Evolutionary conservation across 2,329 filamentous ascomycete genomes (phyloP).

Genomic region (Stagonosporopsis cucurbitacearum): DNA sequence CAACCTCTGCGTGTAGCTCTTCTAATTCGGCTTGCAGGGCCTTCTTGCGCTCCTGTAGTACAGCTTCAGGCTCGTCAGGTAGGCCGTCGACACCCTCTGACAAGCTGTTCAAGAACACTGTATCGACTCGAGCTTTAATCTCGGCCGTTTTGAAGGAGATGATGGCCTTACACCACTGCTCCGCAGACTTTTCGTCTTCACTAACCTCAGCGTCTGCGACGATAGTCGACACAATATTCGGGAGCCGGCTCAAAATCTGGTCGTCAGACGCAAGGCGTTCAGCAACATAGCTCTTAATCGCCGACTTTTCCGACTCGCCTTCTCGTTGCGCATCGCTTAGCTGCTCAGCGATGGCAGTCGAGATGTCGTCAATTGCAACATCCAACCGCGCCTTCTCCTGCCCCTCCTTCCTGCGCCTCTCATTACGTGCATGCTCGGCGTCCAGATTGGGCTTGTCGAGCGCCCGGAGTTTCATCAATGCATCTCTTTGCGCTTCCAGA

Average conservation of each 20-base stretch:
- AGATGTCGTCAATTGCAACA: constrained; percentile 45
- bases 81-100: constrained; percentile 8
- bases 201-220: constrained; percentile 56
- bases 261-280: constrained; percentile 67
- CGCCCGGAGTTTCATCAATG: constrained; percentile 62
- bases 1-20: constrained; percentile 72
- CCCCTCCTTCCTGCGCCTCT: constrained; percentile 46
- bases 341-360: constrained; percentile 40
- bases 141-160: constrained; percentile 50
- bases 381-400: constrained; percentile 54
- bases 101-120: constrained; percentile 59
- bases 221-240: constrained; percentile 70
- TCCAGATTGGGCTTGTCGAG: constrained; percentile 52
- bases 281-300: constrained; percentile 58
- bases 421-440: constrained; percentile 47
- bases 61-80: constrained; percentile 39
- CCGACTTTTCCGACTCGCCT: constrained; percentile 52
- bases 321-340: constrained; percentile 57
- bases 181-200: constrained; percentile 61
- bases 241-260: constrained; percentile 67
- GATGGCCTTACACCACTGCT: constrained; percentile 60
- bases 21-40: constrained; percentile 70
- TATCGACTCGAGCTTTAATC: constrained; percentile 56
- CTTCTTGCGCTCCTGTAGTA: constrained; percentile 59
- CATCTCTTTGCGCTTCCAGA: constrained; percentile 67